Conservation (phyloP, 805 yeast species). For the Wickerhamiella nectarea region DNA sequence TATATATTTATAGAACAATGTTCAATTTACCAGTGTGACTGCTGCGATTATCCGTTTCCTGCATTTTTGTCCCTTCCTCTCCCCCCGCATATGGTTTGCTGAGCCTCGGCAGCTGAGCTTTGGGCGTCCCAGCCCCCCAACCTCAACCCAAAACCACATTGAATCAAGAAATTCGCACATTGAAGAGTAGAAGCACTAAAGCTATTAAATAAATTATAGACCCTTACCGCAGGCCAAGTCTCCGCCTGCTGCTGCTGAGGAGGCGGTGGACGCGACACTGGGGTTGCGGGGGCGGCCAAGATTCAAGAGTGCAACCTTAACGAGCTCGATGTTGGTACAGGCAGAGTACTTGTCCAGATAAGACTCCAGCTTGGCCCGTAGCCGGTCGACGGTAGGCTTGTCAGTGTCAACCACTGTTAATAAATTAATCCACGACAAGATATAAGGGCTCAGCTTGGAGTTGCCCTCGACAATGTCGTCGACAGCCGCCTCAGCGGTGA, state of each 20-base stretch:
- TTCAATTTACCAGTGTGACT: too few relatives aligned
- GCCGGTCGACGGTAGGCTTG: conserved; percentile 20
- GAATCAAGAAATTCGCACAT: conserved; percentile 9
- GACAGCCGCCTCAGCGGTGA: conserved; percentile 13
- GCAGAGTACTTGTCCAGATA: conserved; percentile 17
- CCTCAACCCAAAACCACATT: too few relatives aligned
- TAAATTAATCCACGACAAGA: conserved; percentile 47
- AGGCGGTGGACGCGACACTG: background rate
- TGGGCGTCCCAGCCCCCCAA: too few relatives aligned
- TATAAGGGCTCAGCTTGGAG: conserved; percentile 8
- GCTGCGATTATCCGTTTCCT: too few relatives aligned
- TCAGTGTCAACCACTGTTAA: conserved; percentile 30
- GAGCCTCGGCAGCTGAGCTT: too few relatives aligned
- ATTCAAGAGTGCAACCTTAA: background rate
- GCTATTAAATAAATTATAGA: background rate
- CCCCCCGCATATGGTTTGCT: too few relatives aligned
- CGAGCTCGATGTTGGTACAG: background rate
- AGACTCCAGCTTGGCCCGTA: conserved; percentile 24
- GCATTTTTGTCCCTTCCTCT: too few relatives aligned
- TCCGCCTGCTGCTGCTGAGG: background rate
- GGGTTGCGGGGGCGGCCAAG: background rate
- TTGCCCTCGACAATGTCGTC: background rate
- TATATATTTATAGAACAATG: conserved; percentile 19
- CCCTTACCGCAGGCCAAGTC: background rate
- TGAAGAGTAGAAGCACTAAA: background rate